Conservation (phyloP, 2,329 filamentous ascomycete genomes). For the Hymenoscyphus repandus region DNA sequence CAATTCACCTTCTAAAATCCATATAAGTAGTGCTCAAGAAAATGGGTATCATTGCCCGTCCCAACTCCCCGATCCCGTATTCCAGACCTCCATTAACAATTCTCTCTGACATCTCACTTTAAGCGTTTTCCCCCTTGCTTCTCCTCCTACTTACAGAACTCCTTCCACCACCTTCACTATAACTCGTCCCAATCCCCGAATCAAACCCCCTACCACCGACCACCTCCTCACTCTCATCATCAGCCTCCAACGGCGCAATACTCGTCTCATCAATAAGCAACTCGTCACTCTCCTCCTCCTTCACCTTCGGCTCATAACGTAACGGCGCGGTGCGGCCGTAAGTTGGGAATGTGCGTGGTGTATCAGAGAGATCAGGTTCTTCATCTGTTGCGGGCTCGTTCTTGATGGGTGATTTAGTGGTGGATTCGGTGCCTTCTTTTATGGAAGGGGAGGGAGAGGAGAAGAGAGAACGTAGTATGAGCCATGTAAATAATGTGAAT, state of each 20-base stretch:
- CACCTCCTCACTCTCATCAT: conserved; percentile 43
- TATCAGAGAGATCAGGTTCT: conserved; percentile 37
- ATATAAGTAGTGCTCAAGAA: too few species aligned
- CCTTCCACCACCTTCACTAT: conserved; percentile 35
- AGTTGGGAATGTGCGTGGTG: conserved; percentile 40
- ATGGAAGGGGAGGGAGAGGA: not conserved
- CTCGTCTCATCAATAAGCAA: conserved; percentile 19
- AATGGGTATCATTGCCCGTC: too few species aligned
- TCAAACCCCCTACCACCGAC: conserved; percentile 36
- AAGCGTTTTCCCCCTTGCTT: conserved; percentile 11
- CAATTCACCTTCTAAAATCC: too few species aligned
- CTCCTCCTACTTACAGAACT: conserved; percentile 23
- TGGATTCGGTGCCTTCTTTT: conserved; percentile 7
- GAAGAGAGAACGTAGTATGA: conserved; percentile 33
- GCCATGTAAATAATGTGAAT: conserved; percentile 62
- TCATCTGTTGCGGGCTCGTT: conserved; percentile 18
- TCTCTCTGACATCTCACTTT: not conserved
- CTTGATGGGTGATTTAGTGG: not conserved
- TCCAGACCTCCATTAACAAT: not conserved
- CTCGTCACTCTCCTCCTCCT: conserved; percentile 25
- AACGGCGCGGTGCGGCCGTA: conserved; percentile 38
- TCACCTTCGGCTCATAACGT: conserved; percentile 33
- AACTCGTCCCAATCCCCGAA: conserved; percentile 52
- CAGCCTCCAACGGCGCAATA: conserved; percentile 37
- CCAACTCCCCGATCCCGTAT: too few species aligned